Conservation (phyloP, 2,329 filamentous ascomycete species). For the Ceratocystis harringtonii region DNA sequence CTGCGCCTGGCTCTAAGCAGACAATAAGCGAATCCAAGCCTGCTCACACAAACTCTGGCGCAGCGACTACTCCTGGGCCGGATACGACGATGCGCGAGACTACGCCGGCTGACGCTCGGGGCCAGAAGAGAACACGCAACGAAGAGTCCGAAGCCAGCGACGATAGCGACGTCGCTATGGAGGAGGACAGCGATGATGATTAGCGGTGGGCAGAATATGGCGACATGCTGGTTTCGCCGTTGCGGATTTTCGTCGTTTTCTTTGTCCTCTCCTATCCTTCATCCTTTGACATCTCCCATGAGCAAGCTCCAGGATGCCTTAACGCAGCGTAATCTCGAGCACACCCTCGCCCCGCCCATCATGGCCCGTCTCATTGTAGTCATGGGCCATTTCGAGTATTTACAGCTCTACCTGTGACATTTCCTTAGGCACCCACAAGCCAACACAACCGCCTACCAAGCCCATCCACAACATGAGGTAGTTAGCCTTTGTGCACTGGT, state of each 20-base stretch:
- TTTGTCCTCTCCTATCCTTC: not conserved
- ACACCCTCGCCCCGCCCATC: not conserved
- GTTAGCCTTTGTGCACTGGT: conserved; percentile 41
- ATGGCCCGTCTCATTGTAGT: not conserved
- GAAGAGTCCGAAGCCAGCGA: conserved; percentile 56
- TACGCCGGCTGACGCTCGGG: conserved; percentile 39
- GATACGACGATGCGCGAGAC: conserved; percentile 38
- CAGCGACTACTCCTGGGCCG: not conserved
- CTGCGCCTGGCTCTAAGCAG: conserved; percentile 36
- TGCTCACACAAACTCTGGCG: conserved; percentile 31
- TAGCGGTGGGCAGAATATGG: conserved; percentile 23
- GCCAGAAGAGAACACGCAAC: conserved; percentile 57
- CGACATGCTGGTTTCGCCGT: not conserved
- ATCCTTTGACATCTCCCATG: not conserved
- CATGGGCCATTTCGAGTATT: not conserved
- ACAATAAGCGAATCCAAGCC: conserved; percentile 24
- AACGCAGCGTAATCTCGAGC: not conserved
- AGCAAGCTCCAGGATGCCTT: not conserved
- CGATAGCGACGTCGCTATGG: conserved; percentile 53
- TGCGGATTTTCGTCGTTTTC: not conserved
- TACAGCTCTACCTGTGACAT: conserved; percentile 32
- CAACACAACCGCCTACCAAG: conserved; percentile 66
- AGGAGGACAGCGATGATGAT: conserved; percentile 61
- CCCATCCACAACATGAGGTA: conserved; percentile 86
- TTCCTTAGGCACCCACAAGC: conserved; percentile 59